phyloP scores from a whole-genome alignment of 257 asterid genomes.

The Paulownia fortunei region DNA sequence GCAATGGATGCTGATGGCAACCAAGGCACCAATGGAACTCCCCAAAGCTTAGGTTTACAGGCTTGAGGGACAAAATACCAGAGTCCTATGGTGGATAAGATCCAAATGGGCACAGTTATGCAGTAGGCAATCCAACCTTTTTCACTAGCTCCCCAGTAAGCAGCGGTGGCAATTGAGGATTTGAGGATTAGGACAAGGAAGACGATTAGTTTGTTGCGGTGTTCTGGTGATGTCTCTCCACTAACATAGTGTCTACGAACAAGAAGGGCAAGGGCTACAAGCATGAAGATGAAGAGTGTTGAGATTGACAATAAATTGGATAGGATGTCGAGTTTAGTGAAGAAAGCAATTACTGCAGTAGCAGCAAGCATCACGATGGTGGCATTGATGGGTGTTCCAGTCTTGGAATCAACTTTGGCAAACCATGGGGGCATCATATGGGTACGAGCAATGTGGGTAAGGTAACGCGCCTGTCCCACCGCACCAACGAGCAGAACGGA shows the following conservation, averaged over 20 bases:
- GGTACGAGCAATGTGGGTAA: constrained; percentile 66
- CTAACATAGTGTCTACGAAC: constrained; percentile 59
- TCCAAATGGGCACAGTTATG: constrained; percentile 54
- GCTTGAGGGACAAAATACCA: constrained; percentile 54
- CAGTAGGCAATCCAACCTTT: constrained; percentile 58
- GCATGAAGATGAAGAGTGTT: constrained; percentile 60
- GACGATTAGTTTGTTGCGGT: constrained; percentile 44
- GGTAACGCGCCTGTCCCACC: constrained; percentile 67
- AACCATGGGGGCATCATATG: constrained; percentile 75
- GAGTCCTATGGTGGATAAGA: constrained; percentile 45
- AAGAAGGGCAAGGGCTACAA: constrained; percentile 57
- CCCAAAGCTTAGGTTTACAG: constrained; percentile 56
- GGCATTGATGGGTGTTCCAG: constrained; percentile 61
- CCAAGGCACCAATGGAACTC: constrained; percentile 76
- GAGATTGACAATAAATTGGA: constrained; percentile 52
- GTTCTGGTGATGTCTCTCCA: constrained; percentile 40
- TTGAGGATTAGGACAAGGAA: constrained; percentile 40
- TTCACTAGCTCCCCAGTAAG: constrained; percentile 48
- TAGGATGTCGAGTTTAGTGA: constrained; percentile 48
- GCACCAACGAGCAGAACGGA: constrained; percentile 56
- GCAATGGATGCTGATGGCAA: constrained; percentile 60
- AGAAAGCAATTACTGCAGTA: constrained; percentile 55
- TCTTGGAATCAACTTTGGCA: constrained; percentile 48
- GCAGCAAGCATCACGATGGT: constrained; percentile 51
- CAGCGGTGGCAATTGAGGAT: constrained; percentile 51